Evolutionary conservation across 495 filamentous ascomycete genomes (phyloP), one percentile per base, ranked within the genome.

Genomic region (Hyaloscypha bicolor): DNA sequence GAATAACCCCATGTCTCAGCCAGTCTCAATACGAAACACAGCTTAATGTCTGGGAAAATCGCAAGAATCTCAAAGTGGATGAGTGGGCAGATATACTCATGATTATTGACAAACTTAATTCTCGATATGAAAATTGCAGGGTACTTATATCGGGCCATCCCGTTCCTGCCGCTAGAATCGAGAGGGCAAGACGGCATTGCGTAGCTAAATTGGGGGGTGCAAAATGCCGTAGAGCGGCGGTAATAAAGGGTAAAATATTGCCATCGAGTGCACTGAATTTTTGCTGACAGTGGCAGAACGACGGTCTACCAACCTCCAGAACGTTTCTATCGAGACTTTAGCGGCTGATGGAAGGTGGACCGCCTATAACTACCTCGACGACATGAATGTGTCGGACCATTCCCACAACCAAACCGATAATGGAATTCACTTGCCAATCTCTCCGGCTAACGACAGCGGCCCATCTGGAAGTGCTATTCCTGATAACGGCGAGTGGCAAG

Each of bases 1-100:
- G 33, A 42, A 62, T 25, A 60, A 19, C 32, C 11, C 31, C 31
- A 19, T 6, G 3, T 62, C 31, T 30, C 22, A 42, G 37, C 16
- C 59, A 21, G 33, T 48, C 37, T 37, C 59, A 62, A 32, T 62
- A 42, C 37, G 59, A 62, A 31, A 48, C 59, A 48, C 59, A 62
- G 59, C 59, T 62, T 25, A 6, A 48, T 48, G 19, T 62, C 59
- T 62, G 59, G 59, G 30, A 31, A 16, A 21, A 21, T 48, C 59
- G 59, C 4, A 62, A 62, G 6, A 62, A 62, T 62, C 31, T 48
- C 32, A 39, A 39, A 39, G 6, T n/a, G 31, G 21, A 62, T 39
- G 59, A 62, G 37, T 62, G 59, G 59, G 37, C 31, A 48, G 37
- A 39, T 39, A 21, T 62, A 25, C 29, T 62, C 29, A 32, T 37